phyloP scores from a whole-genome alignment of 2,329 filamentous ascomycete genomes.

The Penicillium olsonii region DNA sequence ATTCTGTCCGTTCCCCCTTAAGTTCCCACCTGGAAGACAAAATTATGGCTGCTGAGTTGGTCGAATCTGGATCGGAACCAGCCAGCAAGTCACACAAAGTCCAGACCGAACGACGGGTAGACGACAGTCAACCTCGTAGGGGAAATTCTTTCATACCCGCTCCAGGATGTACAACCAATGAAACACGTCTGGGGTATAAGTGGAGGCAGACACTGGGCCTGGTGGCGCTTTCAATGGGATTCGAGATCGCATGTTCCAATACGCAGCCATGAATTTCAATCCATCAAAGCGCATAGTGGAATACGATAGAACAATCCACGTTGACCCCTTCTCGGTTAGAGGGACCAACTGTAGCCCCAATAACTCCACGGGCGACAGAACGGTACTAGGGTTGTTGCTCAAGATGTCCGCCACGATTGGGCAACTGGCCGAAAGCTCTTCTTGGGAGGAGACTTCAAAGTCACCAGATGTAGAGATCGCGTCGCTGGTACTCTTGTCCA shows the following conservation, averaged over 20 bases:
- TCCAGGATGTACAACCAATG: slow-evolving; percentile 40
- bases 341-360: slow-evolving; percentile 35
- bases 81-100: no score
- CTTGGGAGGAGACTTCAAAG: slow-evolving; percentile 13
- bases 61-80: no score
- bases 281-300: slow-evolving; percentile 37
- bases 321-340: slow-evolving; percentile 28
- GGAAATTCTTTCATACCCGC: slow-evolving; percentile 21
- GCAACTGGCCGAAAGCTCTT: slow-evolving; percentile 18
- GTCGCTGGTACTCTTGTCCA: slow-evolving; percentile 42
- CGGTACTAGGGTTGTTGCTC: slow-evolving; percentile 8
- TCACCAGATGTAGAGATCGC: slow-evolving; percentile 35
- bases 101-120: no score
- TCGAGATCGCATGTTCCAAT: slow-evolving; percentile 34
- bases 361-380: slow-evolving; percentile 37
- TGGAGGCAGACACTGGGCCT: slow-evolving; percentile 29
- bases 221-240: slow-evolving; percentile 34
- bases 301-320: slow-evolving; percentile 38
- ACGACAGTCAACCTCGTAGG: no score
- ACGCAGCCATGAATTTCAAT: slow-evolving; percentile 19
- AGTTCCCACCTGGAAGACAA: no score
- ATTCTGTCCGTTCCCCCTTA: no score
- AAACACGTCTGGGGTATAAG: slow-evolving; percentile 35
- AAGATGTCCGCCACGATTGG: slow-evolving; percentile 23
- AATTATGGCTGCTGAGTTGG: no score